Conservation (phyloP, 306 rosid genomes). For the Leucaena leucocephala region DNA sequence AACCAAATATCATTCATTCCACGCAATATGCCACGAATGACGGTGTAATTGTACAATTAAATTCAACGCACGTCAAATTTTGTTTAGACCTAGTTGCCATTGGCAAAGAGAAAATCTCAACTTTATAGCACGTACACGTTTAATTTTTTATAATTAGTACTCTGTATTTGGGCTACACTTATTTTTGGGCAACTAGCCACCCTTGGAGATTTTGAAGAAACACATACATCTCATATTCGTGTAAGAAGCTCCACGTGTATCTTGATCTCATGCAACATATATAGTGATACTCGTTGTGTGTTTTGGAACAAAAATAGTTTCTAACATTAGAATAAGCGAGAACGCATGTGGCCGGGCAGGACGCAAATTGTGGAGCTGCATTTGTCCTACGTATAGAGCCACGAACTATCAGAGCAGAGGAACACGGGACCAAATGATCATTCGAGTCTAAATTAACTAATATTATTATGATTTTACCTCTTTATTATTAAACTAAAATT, state of each 20-base stretch:
- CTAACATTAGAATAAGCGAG: neutral
- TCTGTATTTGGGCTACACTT: too few relatives aligned
- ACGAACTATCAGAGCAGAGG: conserved; percentile 16
- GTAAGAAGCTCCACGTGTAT: neutral
- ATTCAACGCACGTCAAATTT: neutral
- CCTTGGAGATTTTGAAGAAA: too few relatives aligned
- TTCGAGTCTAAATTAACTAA: neutral
- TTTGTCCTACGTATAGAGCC: conserved; percentile 2
- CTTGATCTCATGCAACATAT: neutral
- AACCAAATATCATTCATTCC: neutral
- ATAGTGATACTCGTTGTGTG: neutral
- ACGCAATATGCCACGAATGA: neutral
- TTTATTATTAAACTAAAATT: neutral
- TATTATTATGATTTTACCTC: neutral
- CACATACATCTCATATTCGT: too few relatives aligned
- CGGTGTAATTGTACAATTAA: neutral
- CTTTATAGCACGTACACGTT: too few relatives aligned
- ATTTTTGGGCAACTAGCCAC: too few relatives aligned
- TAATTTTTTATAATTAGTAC: too few relatives aligned
- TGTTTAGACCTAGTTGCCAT: neutral
- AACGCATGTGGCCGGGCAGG: neutral
- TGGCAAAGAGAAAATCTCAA: neutral
- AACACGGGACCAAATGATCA: neutral
- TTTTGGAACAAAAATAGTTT: neutral
- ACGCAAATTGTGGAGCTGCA: conserved; percentile 25